These are phyloP conservation scores for Colletotrichum gloeosporioides DNA, from an alignment of 2,329 filamentous ascomycete species.

Conservation along the genomic window DNA sequence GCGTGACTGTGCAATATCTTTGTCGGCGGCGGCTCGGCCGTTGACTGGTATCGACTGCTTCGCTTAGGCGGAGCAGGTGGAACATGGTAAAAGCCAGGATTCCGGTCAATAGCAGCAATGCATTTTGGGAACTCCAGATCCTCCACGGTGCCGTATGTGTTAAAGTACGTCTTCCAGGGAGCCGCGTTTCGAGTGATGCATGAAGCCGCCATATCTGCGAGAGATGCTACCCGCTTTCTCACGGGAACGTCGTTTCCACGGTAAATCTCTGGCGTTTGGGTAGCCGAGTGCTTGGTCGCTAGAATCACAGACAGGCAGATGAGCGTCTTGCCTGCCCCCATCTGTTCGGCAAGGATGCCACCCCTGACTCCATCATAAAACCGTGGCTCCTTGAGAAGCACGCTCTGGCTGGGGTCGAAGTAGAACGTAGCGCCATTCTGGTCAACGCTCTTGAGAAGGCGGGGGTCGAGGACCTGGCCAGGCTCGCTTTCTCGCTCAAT, in stretches of 20 bases:
- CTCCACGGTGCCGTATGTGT: constrained; percentile 46
- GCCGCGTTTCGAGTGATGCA: constrained; percentile 69
- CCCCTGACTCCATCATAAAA: constrained; percentile 78
- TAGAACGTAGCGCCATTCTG: constrained; percentile 71
- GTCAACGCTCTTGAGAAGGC: constrained; percentile 65
- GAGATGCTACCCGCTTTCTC: constrained; percentile 58
- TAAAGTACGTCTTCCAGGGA: constrained; percentile 74
- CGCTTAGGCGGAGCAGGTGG: constrained; percentile 43
- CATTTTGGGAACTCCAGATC: constrained; percentile 61
- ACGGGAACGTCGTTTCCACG: constrained; percentile 42
- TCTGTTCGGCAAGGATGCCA: constrained; percentile 81
- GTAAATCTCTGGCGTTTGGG: constrained; percentile 69
- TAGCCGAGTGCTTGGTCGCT: constrained; percentile 73
- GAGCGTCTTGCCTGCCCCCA: constrained; percentile 86
- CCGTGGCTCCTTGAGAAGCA: constrained; percentile 68
- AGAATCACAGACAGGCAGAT: constrained; percentile 82
- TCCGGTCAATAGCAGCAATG: constrained; percentile 59
- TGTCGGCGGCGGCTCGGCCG: constrained; percentile 44
- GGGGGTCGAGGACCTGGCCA: constrained; percentile 72
- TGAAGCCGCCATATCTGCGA: constrained; percentile 79
- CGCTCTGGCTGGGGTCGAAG: constrained; percentile 69
- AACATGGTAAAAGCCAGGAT: constrained; percentile 65
- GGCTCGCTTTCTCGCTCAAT: constrained; percentile 78
- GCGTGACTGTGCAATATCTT: constrained; percentile 69
- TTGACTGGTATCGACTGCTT: constrained; percentile 29